Evolutionary conservation across 148 eudicot genomes (phyloP).

Genomic region (Fallopia convolvulus): DNA sequence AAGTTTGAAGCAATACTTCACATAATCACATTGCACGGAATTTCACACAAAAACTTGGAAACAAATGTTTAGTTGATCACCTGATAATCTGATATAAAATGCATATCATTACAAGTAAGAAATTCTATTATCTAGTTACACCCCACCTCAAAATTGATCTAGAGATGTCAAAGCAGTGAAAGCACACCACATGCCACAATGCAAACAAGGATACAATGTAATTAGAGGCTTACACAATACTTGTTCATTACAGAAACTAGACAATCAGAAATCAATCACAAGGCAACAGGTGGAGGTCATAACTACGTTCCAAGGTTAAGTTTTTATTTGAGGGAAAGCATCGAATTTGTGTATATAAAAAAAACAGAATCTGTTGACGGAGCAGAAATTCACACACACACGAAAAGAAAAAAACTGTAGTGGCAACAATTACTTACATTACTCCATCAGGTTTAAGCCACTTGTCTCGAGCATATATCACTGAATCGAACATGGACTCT

Average conservation of each 20-base stretch:
- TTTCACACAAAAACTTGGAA: background rate
- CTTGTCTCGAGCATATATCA: constrained; percentile 89
- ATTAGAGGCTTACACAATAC: background rate
- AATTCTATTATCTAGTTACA: background rate
- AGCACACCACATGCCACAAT: background rate
- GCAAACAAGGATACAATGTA: background rate
- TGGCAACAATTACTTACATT: constrained; percentile 50
- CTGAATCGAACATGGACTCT: constrained; percentile 98
- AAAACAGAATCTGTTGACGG: background rate
- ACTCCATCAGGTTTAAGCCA: constrained; percentile 93
- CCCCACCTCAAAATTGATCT: background rate
- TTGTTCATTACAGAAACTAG: background rate
- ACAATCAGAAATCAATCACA: background rate
- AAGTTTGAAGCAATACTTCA: background rate
- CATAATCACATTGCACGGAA: background rate
- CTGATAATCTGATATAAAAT: background rate
- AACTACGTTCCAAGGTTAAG: background rate
- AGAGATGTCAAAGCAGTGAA: background rate
- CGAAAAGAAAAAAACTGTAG: background rate
- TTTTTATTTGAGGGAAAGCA: background rate
- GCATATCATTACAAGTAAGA: constrained; percentile 1
- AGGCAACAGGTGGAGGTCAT: background rate
- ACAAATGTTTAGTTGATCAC: background rate
- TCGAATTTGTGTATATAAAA: background rate
- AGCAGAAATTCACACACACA: too few species aligned